phyloP scores from a whole-genome alignment of 2,329 filamentous ascomycete species.

The Furcasterigmium furcatum region DNA sequence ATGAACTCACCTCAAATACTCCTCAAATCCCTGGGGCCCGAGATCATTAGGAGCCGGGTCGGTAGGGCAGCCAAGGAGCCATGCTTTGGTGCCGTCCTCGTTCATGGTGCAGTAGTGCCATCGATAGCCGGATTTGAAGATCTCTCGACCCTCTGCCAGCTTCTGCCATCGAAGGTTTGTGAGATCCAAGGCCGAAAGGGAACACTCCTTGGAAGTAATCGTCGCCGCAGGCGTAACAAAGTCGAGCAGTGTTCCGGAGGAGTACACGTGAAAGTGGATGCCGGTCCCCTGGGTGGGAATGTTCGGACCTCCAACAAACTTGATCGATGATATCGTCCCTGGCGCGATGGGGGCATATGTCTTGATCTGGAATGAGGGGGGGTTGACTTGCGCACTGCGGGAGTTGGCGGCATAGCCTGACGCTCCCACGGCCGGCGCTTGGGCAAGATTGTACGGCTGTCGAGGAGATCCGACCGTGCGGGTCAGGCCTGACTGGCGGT shows the following conservation, averaged over 20 bases:
- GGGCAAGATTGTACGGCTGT: conserved; percentile 45
- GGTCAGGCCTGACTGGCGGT: conserved; percentile 38
- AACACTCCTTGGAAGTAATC: conserved; percentile 83
- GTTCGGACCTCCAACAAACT: conserved; percentile 83
- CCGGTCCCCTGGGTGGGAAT: conserved; percentile 87
- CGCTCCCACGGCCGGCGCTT: conserved; percentile 47
- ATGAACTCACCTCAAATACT: conserved; percentile 65
- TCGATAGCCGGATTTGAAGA: conserved; percentile 87
- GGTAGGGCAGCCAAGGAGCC: conserved; percentile 89
- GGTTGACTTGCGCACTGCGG: conserved; percentile 62
- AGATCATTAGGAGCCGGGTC: conserved; percentile 65
- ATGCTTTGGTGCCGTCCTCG: conserved; percentile 91
- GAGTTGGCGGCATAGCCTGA: conserved; percentile 68
- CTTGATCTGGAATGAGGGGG: conserved; percentile 63
- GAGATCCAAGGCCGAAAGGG: conserved; percentile 83
- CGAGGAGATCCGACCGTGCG: conserved; percentile 48
- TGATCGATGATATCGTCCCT: conserved; percentile 83
- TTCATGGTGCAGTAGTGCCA: conserved; percentile 99
- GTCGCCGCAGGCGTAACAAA: conserved; percentile 91
- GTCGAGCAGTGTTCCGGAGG: conserved; percentile 87
- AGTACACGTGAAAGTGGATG: conserved; percentile 93
- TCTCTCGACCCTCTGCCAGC: conserved; percentile 87
- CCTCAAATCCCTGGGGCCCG: conserved; percentile 71
- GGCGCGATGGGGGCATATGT: conserved; percentile 81
- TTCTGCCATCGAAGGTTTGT: conserved; percentile 90